These are phyloP conservation scores for Podaxis pistillaris DNA, from an alignment of 768 basidiomycete species.

Conservation along the genomic window DNA sequence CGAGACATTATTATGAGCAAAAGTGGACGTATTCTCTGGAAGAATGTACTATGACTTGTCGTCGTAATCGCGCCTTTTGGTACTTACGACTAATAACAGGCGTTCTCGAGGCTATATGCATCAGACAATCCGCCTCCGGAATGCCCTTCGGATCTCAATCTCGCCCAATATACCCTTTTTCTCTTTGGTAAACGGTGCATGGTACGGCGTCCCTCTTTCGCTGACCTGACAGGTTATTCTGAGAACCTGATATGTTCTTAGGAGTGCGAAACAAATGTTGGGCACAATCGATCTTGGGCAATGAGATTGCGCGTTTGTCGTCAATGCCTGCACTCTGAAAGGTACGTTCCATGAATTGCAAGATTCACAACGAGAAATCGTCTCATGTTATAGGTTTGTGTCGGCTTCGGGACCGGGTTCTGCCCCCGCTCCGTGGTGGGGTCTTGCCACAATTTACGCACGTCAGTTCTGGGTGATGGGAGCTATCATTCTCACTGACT, in stretches of 20 bases:
- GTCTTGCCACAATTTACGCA: background rate
- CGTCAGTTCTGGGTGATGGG: background rate
- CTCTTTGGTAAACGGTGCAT: conserved; percentile 25
- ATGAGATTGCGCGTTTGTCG: conserved; percentile 6
- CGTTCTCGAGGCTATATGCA: conserved; percentile 22
- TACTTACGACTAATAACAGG: conserved; percentile 11
- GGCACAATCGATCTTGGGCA: background rate
- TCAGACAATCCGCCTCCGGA: conserved; percentile 19
- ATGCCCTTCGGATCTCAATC: conserved; percentile 29
- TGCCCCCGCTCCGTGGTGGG: background rate
- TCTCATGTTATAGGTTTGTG: background rate
- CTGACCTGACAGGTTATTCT: no score
- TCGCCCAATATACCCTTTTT: conserved; percentile 32
- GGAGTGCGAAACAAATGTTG: background rate
- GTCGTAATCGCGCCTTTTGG: no score
- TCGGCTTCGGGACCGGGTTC: background rate
- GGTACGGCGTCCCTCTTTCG: background rate
- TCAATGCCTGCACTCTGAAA: background rate
- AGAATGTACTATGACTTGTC: background rate
- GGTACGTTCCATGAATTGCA: background rate
- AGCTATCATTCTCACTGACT: background rate
- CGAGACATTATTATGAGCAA: conserved; percentile 24
- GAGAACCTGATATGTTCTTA: background rate
- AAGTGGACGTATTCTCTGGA: background rate
- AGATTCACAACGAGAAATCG: background rate